These are phyloP conservation scores for Penicillium cosmopolitanum DNA, from an alignment of 495 filamentous ascomycete species.

Conservation along the genomic window DNA sequence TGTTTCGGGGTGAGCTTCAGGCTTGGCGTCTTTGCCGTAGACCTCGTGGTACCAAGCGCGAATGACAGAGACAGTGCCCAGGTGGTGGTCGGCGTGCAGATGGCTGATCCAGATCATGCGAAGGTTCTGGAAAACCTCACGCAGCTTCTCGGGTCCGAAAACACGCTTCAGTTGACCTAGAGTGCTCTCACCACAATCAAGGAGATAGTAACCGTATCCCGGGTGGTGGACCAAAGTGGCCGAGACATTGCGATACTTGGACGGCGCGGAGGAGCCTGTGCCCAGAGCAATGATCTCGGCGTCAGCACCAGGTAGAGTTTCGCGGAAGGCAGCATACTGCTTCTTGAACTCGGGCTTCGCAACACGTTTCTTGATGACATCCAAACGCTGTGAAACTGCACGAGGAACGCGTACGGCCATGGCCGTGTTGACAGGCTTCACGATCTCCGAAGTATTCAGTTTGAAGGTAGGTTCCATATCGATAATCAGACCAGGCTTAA, in stretches of 20 bases:
- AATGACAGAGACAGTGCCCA: conserved; percentile 78
- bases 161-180: conserved; percentile 85
- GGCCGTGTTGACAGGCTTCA: conserved; percentile 56
- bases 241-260: conserved; percentile 94
- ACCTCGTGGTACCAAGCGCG: conserved; percentile 71
- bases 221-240: conserved; percentile 83
- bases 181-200: conserved; percentile 93
- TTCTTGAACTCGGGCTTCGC: conserved; percentile 29
- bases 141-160: conserved; percentile 63
- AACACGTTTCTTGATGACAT: conserved; percentile 31
- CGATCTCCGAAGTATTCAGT: conserved; percentile 52
- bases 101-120: conserved; percentile 93
- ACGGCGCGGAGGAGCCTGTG: conserved; percentile 86
- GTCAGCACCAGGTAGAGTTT: conserved; percentile 67
- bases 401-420: conserved; percentile 39
- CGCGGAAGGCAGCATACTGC: conserved; percentile 42
- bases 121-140: conserved; percentile 74
- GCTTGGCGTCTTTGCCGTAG: conserved; percentile 34
- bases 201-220: conserved; percentile 77
- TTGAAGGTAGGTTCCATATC: conserved; percentile 67
- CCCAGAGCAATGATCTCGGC: conserved; percentile 85
- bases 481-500: conserved; percentile 57
- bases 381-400: conserved; percentile 47
- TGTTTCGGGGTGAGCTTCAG: conserved; percentile 31
- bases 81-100: conserved; percentile 93